These are phyloP conservation scores for Parmales sp. DNA, from an alignment of 108 stramenopile genomes.

Conservation along the genomic window DNA sequence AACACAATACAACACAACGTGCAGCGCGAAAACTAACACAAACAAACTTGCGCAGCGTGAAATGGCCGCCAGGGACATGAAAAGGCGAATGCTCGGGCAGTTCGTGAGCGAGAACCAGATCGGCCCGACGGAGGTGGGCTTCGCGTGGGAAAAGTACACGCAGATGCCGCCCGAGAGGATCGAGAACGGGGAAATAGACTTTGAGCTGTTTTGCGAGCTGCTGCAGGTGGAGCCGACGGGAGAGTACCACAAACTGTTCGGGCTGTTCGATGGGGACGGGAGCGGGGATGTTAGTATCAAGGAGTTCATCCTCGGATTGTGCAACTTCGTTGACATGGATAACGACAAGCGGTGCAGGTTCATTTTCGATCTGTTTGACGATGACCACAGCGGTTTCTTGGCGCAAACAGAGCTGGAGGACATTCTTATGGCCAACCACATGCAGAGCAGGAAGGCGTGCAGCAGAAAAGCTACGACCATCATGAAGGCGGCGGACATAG, in stretches of 20 bases:
- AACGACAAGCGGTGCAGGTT: conserved; percentile 42
- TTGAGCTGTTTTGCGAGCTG: conserved; percentile 34
- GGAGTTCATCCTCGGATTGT: conserved; percentile 52
- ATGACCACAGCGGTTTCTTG: conserved; percentile 45
- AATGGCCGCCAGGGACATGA: conserved; percentile 13
- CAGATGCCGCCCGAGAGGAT: conserved; percentile 8
- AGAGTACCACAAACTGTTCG: conserved; percentile 48
- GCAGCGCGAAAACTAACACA: too few species aligned
- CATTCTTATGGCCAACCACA: conserved; percentile 48
- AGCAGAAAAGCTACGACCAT: conserved; percentile 52
- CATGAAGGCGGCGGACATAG: conserved; percentile 53
- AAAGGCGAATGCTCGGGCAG: conserved; percentile 17
- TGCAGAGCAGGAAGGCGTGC: conserved; percentile 32
- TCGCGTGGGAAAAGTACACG: neutral
- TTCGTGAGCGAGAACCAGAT: conserved; percentile 21
- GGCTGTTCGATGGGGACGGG: conserved; percentile 31
- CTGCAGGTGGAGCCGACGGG: conserved; percentile 46
- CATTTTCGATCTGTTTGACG: conserved; percentile 62
- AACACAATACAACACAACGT: too few species aligned
- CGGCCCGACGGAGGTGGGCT: conserved; percentile 8
- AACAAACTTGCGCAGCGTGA: too few species aligned
- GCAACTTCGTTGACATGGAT: conserved; percentile 46
- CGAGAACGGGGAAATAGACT: conserved; percentile 19
- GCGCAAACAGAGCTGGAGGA: conserved; percentile 37
- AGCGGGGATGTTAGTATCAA: conserved; percentile 30